Evolutionary conservation across 306 rosid species (phyloP).

Genomic region (Vigna angularis): DNA sequence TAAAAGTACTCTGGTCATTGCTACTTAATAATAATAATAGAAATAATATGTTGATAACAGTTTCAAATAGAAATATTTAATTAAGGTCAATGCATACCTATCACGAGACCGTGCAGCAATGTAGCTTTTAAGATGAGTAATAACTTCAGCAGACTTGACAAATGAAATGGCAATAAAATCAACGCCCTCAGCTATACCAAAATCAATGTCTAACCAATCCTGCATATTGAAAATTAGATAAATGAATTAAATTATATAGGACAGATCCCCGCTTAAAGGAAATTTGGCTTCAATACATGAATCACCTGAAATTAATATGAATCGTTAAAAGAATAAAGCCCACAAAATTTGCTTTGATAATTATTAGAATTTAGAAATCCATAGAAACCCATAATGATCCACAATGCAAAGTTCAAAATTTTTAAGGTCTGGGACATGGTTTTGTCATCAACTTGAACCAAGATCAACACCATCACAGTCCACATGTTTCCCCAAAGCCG

Average conservation of each 20-base stretch:
- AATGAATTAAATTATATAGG: slow-evolving; percentile 13
- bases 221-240: slow-evolving; percentile 54
- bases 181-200: slow-evolving; percentile 94
- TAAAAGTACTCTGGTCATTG: neutral
- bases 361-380: slow-evolving; percentile 1
- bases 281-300: slow-evolving; percentile 24
- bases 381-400: neutral
- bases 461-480: slow-evolving; percentile 20
- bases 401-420: slow-evolving; percentile 3
- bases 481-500: slow-evolving; percentile 5
- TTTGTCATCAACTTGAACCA: slow-evolving; percentile 33
- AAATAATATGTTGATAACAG: neutral
- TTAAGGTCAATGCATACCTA: slow-evolving; percentile 54
- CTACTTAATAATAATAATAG: slow-evolving; percentile 13
- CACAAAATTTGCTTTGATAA: slow-evolving; percentile 11
- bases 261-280: slow-evolving; percentile 11
- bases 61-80: neutral
- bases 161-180: slow-evolving; percentile 96
- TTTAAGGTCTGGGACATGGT: neutral
- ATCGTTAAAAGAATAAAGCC: slow-evolving; percentile 16
- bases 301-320: slow-evolving; percentile 17
- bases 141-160: slow-evolving; percentile 99
- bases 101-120: slow-evolving; percentile 91
- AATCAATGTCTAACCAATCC: slow-evolving; percentile 99
- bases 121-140: slow-evolving; percentile 96